Conservation (phyloP, 1,139 yeast genomes). For the Arxiozyma bovina region DNA sequence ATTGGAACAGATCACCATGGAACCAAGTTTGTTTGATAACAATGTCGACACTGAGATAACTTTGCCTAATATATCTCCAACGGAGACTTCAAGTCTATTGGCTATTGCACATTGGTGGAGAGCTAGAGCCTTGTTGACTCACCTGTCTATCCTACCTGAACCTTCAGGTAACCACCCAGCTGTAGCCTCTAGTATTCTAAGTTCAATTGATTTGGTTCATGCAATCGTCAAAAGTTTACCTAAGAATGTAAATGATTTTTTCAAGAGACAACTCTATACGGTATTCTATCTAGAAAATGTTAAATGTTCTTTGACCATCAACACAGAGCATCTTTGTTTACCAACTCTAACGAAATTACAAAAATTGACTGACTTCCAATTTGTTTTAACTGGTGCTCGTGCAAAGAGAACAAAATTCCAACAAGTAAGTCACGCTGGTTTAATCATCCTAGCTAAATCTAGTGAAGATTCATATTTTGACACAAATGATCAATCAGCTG, state of each 20-base stretch:
- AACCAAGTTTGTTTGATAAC: constrained; percentile 29
- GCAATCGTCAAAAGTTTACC: constrained; percentile 27
- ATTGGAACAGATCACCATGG: constrained; percentile 41
- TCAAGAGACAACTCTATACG: constrained; percentile 36
- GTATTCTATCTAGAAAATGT: constrained; percentile 59
- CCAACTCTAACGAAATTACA: constrained; percentile 47
- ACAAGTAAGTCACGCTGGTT: constrained; percentile 56
- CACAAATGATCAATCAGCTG: background rate
- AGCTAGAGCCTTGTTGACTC: constrained; percentile 55
- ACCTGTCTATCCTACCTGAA: constrained; percentile 52
- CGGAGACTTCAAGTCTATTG: constrained; percentile 24
- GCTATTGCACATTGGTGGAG: constrained; percentile 68
- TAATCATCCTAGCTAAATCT: constrained; percentile 67
- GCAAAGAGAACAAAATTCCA: constrained; percentile 87
- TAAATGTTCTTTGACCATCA: constrained; percentile 51
- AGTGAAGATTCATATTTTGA: constrained; percentile 20
- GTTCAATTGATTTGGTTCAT: constrained; percentile 22
- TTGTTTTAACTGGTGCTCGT: constrained; percentile 75
- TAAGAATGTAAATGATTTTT: constrained; percentile 16
- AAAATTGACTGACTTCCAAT: constrained; percentile 49
- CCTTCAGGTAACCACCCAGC: constrained; percentile 39
- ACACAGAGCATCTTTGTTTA: constrained; percentile 47
- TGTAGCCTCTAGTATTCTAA: constrained; percentile 29
- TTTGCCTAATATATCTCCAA: constrained; percentile 20
- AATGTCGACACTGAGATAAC: constrained; percentile 18